Conservation (phyloP, 805 yeast species). For the Millerozyma acaciae region DNA sequence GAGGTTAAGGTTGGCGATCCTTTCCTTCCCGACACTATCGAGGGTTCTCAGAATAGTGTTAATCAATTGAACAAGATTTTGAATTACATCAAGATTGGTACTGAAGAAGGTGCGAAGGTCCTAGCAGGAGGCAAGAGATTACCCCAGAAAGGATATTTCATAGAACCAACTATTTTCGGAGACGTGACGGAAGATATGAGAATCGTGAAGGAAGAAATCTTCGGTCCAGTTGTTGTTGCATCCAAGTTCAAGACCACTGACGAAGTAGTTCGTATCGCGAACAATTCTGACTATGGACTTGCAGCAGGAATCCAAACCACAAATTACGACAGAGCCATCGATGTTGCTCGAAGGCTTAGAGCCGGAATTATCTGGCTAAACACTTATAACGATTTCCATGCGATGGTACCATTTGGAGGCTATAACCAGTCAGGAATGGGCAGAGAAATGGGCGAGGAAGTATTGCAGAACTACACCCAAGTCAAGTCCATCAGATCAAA, state of each 20-base stretch:
- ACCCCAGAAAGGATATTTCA: slow-evolving; percentile 26
- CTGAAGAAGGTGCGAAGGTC: slow-evolving; percentile 51
- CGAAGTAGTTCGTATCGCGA: slow-evolving; percentile 42
- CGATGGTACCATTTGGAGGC: slow-evolving; percentile 47
- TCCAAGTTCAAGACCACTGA: slow-evolving; percentile 41
- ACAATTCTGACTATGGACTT: slow-evolving; percentile 42
- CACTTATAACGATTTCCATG: slow-evolving; percentile 61
- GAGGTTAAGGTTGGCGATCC: slow-evolving; percentile 41
- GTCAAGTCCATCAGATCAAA: slow-evolving; percentile 24
- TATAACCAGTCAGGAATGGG: slow-evolving; percentile 40
- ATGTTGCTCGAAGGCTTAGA: slow-evolving; percentile 31
- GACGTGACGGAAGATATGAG: slow-evolving; percentile 39
- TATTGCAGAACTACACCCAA: slow-evolving; percentile 31
- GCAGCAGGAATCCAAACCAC: slow-evolving; percentile 45
- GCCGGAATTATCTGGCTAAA: slow-evolving; percentile 72
- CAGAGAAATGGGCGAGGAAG: slow-evolving; percentile 37
- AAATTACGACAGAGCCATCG: slow-evolving; percentile 15
- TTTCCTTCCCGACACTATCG: slow-evolving; percentile 35
- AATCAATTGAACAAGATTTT: slow-evolving; percentile 42
- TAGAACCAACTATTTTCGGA: slow-evolving; percentile 47
- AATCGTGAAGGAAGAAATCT: slow-evolving; percentile 46
- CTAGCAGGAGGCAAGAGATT: slow-evolving; percentile 40
- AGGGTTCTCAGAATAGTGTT: slow-evolving; percentile 57
- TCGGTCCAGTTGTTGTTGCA: slow-evolving; percentile 50
- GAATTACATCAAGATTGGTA: slow-evolving; percentile 45